These are phyloP conservation scores for Vanrija pseudolonga DNA, from an alignment of 1,284 basidiomycete species.

Conservation along the genomic window DNA sequence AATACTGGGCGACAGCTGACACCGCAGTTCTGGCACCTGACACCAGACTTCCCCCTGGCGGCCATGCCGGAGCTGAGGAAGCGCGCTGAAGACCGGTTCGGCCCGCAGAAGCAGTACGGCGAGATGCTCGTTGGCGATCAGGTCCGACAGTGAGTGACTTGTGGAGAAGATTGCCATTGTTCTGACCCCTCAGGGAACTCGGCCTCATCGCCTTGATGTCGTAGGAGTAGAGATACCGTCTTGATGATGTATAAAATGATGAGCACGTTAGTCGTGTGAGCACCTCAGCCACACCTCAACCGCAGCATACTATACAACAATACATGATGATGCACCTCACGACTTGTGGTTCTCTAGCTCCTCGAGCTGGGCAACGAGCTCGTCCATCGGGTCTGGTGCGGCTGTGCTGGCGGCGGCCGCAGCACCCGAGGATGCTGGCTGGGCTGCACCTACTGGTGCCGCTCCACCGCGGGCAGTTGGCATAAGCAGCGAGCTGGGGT, in stretches of 20 bases:
- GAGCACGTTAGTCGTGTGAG: too few relatives aligned
- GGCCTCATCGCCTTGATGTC: slow-evolving; percentile 73
- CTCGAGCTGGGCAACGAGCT: slow-evolving; percentile 71
- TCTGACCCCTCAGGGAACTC: slow-evolving; percentile 59
- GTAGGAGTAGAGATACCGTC: background rate
- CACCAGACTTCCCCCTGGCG: slow-evolving; percentile 70
- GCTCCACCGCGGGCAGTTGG: slow-evolving; percentile 15
- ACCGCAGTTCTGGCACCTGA: slow-evolving; percentile 75
- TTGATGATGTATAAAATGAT: background rate
- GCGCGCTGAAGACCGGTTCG: slow-evolving; percentile 46
- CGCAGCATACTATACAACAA: background rate
- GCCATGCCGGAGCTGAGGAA: slow-evolving; percentile 59
- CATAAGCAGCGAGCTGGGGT: slow-evolving; percentile 40
- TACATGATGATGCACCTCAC: background rate
- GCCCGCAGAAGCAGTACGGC: slow-evolving; percentile 57
- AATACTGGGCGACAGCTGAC: background rate
- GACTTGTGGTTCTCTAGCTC: slow-evolving; percentile 55
- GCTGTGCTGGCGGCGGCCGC: background rate
- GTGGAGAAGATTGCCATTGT: background rate
- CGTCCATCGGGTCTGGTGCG: slow-evolving; percentile 65
- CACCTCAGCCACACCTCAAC: too few relatives aligned
- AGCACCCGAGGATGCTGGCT: background rate
- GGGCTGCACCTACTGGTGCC: background rate
- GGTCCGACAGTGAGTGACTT: slow-evolving; percentile 65
- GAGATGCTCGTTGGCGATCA: slow-evolving; percentile 81